A percentile compares a stretch with the other conserved stretches of the same genome.
phyloP scores from a whole-genome alignment of 169 alveolate species.

The Cyclospora cayetanensis region DNA sequence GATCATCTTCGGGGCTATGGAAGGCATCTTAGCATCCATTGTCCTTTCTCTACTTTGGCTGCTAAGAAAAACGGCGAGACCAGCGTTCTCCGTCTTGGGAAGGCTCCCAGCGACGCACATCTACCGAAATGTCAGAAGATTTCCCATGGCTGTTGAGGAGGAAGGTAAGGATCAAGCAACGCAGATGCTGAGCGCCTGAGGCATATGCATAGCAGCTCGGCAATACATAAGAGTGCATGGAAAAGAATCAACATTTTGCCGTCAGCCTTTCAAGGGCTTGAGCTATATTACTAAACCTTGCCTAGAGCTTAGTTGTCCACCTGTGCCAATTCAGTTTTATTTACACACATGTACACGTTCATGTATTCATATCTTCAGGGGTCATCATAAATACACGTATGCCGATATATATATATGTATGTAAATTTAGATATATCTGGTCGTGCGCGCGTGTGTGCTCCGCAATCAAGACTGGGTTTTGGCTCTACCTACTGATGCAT shows the following conservation, averaged over 20 bases:
- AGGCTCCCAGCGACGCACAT: constrained; percentile 70
- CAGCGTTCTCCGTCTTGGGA: constrained; percentile 69
- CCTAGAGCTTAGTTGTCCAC: neutral
- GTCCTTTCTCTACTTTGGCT: constrained; percentile 77
- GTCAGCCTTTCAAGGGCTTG: too few species aligned
- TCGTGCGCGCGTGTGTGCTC: too few species aligned
- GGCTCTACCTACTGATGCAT: neutral
- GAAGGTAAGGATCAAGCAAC: too few species aligned
- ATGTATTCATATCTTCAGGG: neutral
- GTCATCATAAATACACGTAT: neutral
- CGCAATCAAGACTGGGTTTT: neutral
- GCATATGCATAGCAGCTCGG: neutral
- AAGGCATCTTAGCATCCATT: constrained; percentile 74
- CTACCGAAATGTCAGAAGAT: constrained; percentile 71
- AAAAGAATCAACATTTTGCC: neutral
- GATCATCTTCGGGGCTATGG: constrained; percentile 73
- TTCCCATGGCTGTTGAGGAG: constrained; percentile 72
- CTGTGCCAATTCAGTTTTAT: neutral
- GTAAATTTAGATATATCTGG: neutral
- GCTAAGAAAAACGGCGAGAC: constrained; percentile 69
- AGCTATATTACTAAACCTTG: neutral
- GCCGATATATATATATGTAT: neutral
- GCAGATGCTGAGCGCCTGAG: too few species aligned
- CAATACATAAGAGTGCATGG: neutral
- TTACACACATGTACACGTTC: neutral